These are phyloP conservation scores for Diplotaxis tenuifolia DNA, from an alignment of 345 rosid species.

Conservation along the genomic window DNA sequence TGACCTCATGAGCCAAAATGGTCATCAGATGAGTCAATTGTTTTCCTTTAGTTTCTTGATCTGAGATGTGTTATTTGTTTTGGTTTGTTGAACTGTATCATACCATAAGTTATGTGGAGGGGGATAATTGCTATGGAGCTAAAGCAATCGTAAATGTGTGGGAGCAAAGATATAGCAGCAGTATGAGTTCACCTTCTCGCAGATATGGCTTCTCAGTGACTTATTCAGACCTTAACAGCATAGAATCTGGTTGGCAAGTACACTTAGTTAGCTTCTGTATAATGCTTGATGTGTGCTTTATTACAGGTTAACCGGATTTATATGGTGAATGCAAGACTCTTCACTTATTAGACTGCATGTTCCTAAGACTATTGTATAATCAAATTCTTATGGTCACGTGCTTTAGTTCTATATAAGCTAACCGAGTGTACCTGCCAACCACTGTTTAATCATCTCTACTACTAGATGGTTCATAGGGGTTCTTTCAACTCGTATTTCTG, in stretches of 20 bases:
- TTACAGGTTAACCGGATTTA: too few species aligned
- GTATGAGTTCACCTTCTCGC: too few species aligned
- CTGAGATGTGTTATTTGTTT: background rate
- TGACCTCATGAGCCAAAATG: constrained; percentile 69
- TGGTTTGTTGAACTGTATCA: constrained; percentile 47
- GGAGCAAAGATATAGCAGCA: constrained; percentile 91
- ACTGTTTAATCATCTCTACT: too few species aligned
- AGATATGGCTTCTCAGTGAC: constrained; percentile 88
- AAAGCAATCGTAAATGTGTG: constrained; percentile 98
- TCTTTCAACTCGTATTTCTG: too few species aligned
- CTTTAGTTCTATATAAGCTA: too few species aligned
- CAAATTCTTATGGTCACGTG: too few species aligned
- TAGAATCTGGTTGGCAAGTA: constrained; percentile 99
- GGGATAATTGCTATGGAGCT: constrained; percentile 83
- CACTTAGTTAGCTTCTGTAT: background rate
- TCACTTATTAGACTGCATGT: too few species aligned
- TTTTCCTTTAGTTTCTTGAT: constrained; percentile 10
- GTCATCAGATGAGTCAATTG: constrained; percentile 53
- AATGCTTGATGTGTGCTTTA: too few species aligned
- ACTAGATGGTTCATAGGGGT: too few species aligned
- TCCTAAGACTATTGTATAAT: too few species aligned
- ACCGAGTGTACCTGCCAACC: too few species aligned
- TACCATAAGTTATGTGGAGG: constrained; percentile 90
- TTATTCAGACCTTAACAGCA: constrained; percentile 96
- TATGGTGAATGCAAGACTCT: too few species aligned